A percentile compares a stretch with the other conserved stretches of the same genome.
These are phyloP conservation scores for Megacollybia marginata DNA, from an alignment of 768 basidiomycete genomes.

Conservation along the genomic window DNA sequence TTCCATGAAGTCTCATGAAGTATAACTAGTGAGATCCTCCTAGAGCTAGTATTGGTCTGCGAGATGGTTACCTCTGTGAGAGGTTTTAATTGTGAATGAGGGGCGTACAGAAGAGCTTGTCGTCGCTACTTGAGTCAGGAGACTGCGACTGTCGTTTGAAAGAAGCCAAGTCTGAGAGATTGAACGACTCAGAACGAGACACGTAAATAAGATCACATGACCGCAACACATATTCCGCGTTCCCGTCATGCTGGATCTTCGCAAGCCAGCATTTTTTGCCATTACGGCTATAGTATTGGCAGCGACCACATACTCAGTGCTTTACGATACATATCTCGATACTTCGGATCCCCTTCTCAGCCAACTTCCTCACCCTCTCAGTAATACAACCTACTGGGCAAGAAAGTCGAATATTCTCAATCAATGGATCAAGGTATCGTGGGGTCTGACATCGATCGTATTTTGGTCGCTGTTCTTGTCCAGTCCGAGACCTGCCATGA, in stretches of 20 bases:
- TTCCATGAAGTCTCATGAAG: too few species aligned
- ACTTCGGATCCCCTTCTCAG: constrained; percentile 74
- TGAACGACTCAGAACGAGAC: too few species aligned
- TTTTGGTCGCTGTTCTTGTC: constrained; percentile 39
- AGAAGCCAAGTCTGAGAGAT: too few species aligned
- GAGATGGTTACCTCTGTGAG: too few species aligned
- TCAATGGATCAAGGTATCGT: constrained; percentile 83
- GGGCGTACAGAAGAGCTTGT: too few species aligned
- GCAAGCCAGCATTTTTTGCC: constrained; percentile 25
- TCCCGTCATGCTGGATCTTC: constrained; percentile 5
- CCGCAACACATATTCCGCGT: too few species aligned
- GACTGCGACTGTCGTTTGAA: too few species aligned
- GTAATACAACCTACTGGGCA: constrained; percentile 65
- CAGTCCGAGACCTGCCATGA: constrained; percentile 53
- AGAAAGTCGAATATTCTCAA: constrained; percentile 78
- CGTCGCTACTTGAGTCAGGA: too few species aligned
- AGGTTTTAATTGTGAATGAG: too few species aligned
- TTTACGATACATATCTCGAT: constrained; percentile 68
- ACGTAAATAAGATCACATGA: too few species aligned
- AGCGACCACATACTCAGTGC: constrained; percentile 62
- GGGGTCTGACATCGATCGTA: constrained; percentile 80
- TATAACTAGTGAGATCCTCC: too few species aligned
- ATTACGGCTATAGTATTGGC: constrained; percentile 41
- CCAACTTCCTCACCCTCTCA: constrained; percentile 61
- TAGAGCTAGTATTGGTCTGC: too few species aligned